Conservation (phyloP, 805 yeast genomes). For the Hanseniaspora lindneri region DNA sequence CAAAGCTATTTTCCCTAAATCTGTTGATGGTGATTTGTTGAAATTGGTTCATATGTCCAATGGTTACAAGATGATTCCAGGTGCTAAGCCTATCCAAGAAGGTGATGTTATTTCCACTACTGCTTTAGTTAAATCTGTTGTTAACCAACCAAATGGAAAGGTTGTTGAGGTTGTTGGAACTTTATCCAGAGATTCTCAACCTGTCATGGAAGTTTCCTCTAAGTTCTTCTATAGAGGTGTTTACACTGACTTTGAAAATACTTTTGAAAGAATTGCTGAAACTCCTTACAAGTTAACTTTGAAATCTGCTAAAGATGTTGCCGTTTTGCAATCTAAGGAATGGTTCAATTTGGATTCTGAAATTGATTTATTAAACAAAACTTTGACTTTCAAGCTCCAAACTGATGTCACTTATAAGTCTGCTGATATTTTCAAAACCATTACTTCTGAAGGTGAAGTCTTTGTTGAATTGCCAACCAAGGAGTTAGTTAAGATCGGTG, state of each 20-base stretch:
- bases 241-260: conserved; percentile 77
- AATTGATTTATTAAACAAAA: conserved; percentile 62
- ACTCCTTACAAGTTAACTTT: conserved; percentile 72
- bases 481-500: conserved; percentile 74
- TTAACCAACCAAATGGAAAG: conserved; percentile 87
- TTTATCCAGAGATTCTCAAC: conserved; percentile 56
- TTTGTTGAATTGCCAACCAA: conserved; percentile 82
- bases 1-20: conserved; percentile 93
- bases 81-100: conserved; percentile 76
- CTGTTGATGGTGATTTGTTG: conserved; percentile 91
- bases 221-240: conserved; percentile 93
- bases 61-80: conserved; percentile 85
- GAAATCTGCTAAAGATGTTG: conserved; percentile 72
- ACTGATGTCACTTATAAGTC: conserved; percentile 74
- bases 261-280: conserved; percentile 80
- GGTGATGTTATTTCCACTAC: conserved; percentile 75
- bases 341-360: conserved; percentile 83
- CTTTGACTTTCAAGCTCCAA: conserved; percentile 78
- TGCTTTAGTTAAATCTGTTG: conserved; percentile 78
- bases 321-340: conserved; percentile 87
- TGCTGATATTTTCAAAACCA: conserved; percentile 62
- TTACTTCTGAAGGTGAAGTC: conserved; percentile 74
- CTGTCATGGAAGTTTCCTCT: conserved; percentile 89
- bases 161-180: conserved; percentile 91
- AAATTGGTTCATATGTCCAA: conserved; percentile 89